These are phyloP conservation scores for Ophiosphaerella narmari DNA, from an alignment of 2,329 filamentous ascomycete species.

Conservation along the genomic window DNA sequence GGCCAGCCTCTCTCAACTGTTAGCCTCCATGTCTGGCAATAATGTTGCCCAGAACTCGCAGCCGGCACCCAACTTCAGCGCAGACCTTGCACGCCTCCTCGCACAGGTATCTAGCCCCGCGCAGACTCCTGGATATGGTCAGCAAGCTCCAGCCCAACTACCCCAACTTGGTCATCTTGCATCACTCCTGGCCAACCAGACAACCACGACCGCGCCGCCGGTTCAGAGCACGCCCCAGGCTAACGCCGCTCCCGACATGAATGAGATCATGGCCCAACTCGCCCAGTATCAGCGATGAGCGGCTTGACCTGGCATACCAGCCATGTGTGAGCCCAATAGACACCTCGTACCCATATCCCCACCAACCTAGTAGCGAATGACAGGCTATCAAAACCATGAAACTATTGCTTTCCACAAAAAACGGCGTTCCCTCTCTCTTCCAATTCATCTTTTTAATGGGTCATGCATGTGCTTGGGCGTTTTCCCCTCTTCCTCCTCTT, in stretches of 20 bases:
- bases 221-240: conserved; percentile 34
- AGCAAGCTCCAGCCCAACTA: conserved; percentile 32
- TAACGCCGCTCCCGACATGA: conserved; percentile 55
- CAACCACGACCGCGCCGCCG: conserved; percentile 31
- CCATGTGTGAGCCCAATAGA: neutral
- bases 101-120: conserved; percentile 37
- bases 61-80: conserved; percentile 37
- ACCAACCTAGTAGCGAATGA: neutral
- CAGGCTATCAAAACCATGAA: neutral
- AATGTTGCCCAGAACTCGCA: conserved; percentile 47
- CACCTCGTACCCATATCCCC: neutral
- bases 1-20: conserved; percentile 70
- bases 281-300: conserved; percentile 63
- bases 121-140: conserved; percentile 28
- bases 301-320: neutral
- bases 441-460: neutral
- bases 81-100: conserved; percentile 47
- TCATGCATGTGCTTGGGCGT: conserved; percentile 6
- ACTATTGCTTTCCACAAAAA: conserved; percentile 7
- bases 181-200: conserved; percentile 31
- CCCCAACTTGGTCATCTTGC: conserved; percentile 33
- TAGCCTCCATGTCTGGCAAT: conserved; percentile 60
- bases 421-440: conserved; percentile 5
- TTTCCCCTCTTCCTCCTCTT: neutral
- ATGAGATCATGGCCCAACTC: conserved; percentile 76